Evolutionary conservation across 164 flowering plant species (phyloP), one percentile per base, ranked within the genome.

Genomic region (Berberis vulgaris): DNA sequence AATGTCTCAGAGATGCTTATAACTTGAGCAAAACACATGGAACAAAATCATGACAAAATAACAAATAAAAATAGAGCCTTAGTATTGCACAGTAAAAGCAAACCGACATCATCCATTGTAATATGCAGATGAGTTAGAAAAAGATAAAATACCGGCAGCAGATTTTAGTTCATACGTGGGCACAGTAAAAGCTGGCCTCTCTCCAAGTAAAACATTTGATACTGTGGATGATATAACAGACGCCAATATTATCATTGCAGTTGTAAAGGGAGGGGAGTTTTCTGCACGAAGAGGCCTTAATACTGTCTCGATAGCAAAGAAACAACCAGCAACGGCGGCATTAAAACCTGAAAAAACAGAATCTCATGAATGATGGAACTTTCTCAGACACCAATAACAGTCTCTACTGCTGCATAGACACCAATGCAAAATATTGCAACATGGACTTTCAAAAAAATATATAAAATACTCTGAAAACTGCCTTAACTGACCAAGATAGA

Each of bases 271-370:
- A 73, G 99, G 97, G 57, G 99, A 94, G 60, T 94, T 94, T 65
- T 91, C 99, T 57, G 99, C 99, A 72, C 85, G 93, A 41, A 82
- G 99, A 72, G 97, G 99, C 80, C 99, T 84, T 65, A 94, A 71
- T 41, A 94, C 97, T 40, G 97, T 91, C 76, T 94, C 99, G 62
- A 91, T 94, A 50, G 99, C 96, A 82, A 94, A 94, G 79, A 94
- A 94, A 65, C 96, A 91, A 76, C 96, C 99, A 65, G 97, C 99
- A 71, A 94, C 96, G 8, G 99, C 92, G 41, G 97, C 99, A 79
- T 94, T 94, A 71, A 94, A 94, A 59, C 99, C 98, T 90, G 84
- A 59, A 81, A 65, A 52, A 64, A 62, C 49, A 49, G 57, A 62
- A 55, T 43, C n/a, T 50, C 55, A 63, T 38, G 11, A 13, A 57